A percentile compares a stretch with the other conserved stretches of the same genome.
phyloP scores from a whole-genome alignment of 345 rosid species.

The Viola odorata region DNA sequence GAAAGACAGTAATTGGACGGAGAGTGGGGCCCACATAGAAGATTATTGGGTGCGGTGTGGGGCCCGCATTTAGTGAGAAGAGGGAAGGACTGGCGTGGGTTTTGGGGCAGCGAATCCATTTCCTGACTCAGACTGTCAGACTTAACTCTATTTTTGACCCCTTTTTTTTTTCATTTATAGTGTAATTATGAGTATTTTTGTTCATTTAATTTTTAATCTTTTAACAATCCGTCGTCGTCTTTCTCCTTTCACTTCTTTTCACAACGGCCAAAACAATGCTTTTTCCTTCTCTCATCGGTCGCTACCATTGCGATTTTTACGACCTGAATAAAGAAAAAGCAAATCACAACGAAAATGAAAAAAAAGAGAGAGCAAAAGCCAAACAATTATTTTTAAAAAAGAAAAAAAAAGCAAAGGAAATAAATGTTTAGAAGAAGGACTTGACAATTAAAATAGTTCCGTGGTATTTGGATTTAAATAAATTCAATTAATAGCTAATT shows the following conservation, averaged over 20 bases:
- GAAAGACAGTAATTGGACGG: background rate
- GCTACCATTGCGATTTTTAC: background rate
- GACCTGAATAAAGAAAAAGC: background rate
- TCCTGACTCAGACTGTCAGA: background rate
- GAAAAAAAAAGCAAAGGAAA: background rate
- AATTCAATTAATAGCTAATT: too few relatives aligned
- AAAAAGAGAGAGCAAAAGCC: background rate
- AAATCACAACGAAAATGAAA: background rate
- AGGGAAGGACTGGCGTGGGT: background rate
- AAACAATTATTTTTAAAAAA: background rate
- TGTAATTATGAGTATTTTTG: background rate
- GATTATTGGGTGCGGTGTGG: background rate
- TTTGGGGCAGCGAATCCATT: slow-evolving; percentile 8
- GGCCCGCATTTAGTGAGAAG: background rate
- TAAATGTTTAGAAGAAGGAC: slow-evolving; percentile 2
- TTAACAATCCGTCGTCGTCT: background rate
- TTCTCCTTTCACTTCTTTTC: slow-evolving; percentile 16
- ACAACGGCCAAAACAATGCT: slow-evolving; percentile 23
- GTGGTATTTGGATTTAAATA: too few relatives aligned
- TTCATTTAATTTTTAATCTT: background rate
- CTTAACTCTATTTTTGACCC: background rate
- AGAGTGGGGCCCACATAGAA: background rate
- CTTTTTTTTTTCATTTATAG: too few relatives aligned
- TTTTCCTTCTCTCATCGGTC: slow-evolving; percentile 12
- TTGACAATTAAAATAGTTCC: too few relatives aligned